Evolutionary conservation across 1,139 yeast genomes (phyloP), one percentile per base, ranked within the genome.

Genomic region (Candida freyschussii): DNA sequence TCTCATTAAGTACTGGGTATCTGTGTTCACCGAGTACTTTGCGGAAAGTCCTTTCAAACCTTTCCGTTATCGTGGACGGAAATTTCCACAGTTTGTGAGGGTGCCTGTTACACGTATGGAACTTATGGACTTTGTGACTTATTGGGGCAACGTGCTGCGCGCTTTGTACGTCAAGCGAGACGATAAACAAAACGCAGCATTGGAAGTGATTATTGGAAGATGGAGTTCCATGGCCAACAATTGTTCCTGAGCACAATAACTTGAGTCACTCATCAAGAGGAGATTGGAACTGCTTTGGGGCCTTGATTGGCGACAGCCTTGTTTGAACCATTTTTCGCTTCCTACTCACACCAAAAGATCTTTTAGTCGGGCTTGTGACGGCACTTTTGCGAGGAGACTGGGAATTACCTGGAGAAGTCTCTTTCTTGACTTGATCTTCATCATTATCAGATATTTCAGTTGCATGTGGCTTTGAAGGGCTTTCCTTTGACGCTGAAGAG

Each of bases 1-100:
- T 3, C 52, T 83, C 10, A 57, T 61, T 7, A 51, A 69, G 33
- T 76, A 67, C 48, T 71, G 82, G 74, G 50, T 72, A 3, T 65
- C 85, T 0, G 81, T 77, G 1, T 83, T 82, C 49, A 56, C 67
- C 6, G 71, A 60, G 4, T 69, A 68, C 32, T 66, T 74, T 48
- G 45, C 49, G 24, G 42, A 37, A 13, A 39, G 43, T 6, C 26
- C 32, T 9, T 32, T 57, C 21, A 52, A 44, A 24, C 69, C 64
- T n/a, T 34, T 25, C 52, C 46, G 34, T 43, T 32, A 33, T 39
- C 53, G 44, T 47, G 55, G 56, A 47, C 49, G 35, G 30, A 50
- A 48, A 45, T 33, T 30, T 5, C 63, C 62, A 2, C 28, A 39
- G 29, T 46, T 47, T 34, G 39, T 55, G 1, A 40, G 46, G 2